phyloP scores from a whole-genome alignment of 176 grass and related monocot genomes.

The bread wheat (Triticum aestivum) region IWGSC_CS_RefSeq_v2.1 NC_057809.1:122411977-122412476 shows the following conservation, averaged over 20 bases:
- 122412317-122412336: neutral
- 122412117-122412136: neutral
- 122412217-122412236: neutral
- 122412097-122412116: slow-evolving; percentile 72
- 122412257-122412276: neutral
- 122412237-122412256: neutral
- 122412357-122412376: neutral
- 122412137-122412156: neutral
- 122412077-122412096: slow-evolving; percentile 82
- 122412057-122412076: slow-evolving; percentile 85
- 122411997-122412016: slow-evolving; percentile 79
- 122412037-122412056: slow-evolving; percentile 78
- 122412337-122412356: neutral
- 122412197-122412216: neutral
- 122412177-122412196: neutral
- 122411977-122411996: slow-evolving; percentile 56
- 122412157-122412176: neutral
- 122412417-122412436: neutral
- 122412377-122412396: neutral
- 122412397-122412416: neutral
- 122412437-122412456: slow-evolving; percentile 3
- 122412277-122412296: neutral
- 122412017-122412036: slow-evolving; percentile 90
- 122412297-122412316: neutral
- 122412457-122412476: neutral